These are phyloP conservation scores for Trypanosoma rangeli DNA, from an alignment of 208 protist species.

Conservation along the genomic window DNA sequence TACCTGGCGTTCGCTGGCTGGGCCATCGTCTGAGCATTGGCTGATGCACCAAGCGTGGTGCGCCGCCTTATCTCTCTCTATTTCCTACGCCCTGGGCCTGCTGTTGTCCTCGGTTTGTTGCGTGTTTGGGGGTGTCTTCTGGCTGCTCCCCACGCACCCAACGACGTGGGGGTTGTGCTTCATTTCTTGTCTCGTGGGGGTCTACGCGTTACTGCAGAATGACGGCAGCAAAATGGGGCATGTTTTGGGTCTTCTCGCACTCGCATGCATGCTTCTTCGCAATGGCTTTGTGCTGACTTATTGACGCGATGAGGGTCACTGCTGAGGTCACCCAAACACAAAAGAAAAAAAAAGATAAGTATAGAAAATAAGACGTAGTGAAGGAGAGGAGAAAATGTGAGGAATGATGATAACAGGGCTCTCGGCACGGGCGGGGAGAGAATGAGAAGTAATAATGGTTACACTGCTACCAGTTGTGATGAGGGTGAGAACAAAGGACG, in stretches of 20 bases:
- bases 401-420: background rate
- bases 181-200: conserved; percentile 27
- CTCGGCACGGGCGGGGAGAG: background rate
- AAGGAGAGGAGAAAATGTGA: background rate
- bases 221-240: conserved; percentile 23
- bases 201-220: conserved; percentile 29
- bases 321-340: background rate
- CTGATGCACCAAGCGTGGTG: conserved; percentile 26
- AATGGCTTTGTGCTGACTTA: conserved; percentile 48
- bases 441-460: background rate
- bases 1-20: background rate
- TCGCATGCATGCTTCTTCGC: conserved; percentile 42
- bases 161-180: conserved; percentile 66
- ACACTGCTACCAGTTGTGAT: background rate
- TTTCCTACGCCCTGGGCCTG: conserved; percentile 45
- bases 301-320: background rate
- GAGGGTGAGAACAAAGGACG: background rate
- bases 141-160: conserved; percentile 59
- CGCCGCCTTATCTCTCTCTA: conserved; percentile 32
- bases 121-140: conserved; percentile 31
- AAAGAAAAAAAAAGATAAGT: conserved; percentile 1
- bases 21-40: conserved; percentile 16
- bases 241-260: conserved; percentile 18
- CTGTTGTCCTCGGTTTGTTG: conserved; percentile 40
- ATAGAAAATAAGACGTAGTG: background rate